A percentile compares a stretch with the other conserved stretches of the same genome.
phyloP scores from a whole-genome alignment of 352 stramenopile species.

The Globisporangium acanthophoron region DNA sequence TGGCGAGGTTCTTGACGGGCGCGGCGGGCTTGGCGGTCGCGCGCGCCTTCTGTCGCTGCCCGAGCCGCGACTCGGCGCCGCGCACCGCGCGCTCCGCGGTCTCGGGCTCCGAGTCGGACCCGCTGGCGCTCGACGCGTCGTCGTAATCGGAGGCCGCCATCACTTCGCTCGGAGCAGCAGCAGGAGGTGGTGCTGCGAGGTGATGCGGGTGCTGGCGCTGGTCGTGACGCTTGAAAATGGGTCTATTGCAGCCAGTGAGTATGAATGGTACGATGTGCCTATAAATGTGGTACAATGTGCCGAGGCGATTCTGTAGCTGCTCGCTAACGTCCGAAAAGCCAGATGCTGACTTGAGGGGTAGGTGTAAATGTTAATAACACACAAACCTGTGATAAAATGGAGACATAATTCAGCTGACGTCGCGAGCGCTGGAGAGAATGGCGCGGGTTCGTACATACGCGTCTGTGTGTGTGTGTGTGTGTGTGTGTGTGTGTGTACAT shows the following conservation, averaged over 20 bases:
- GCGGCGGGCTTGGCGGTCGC: constrained; percentile 6
- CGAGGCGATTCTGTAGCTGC: too few species aligned
- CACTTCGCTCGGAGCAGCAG: not conserved
- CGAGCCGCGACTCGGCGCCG: constrained; percentile 52
- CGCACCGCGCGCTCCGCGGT: constrained; percentile 52
- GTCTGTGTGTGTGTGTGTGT: not conserved
- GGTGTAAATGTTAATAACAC: too few species aligned
- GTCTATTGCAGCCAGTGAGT: too few species aligned
- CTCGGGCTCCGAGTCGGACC: constrained; percentile 56
- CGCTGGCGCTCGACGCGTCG: constrained; percentile 30
- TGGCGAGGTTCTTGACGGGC: constrained; percentile 63
- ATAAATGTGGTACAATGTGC: too few species aligned
- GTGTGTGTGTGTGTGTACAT: not conserved
- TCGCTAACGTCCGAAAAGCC: too few species aligned
- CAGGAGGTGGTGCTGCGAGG: not conserved
- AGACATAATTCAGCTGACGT: too few species aligned
- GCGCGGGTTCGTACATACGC: not conserved
- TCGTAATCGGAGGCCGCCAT: constrained; percentile 29
- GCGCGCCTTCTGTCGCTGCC: constrained; percentile 22
- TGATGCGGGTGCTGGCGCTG: not conserved
- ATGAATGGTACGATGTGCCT: too few species aligned
- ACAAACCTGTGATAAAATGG: too few species aligned
- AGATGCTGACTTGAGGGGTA: not conserved
- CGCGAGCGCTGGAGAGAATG: not conserved
- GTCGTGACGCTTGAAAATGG: too few species aligned